Base-by-base conservation (phyloP, 805 yeast species). In the Groenewaldozyma tartarivorans region DNA sequence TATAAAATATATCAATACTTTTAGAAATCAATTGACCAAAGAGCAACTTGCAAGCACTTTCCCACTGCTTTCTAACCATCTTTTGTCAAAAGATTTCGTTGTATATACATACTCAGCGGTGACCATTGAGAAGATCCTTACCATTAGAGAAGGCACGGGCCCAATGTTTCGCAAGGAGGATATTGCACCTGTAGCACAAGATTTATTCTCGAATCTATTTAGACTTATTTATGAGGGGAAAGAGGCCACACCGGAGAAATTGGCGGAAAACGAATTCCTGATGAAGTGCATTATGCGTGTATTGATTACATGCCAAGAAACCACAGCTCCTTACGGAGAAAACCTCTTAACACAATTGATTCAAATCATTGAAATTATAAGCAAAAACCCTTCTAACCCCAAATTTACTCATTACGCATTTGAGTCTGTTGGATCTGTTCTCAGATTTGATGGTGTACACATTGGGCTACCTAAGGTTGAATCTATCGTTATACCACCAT, bases 321-420 rank as follows among this genome's bases (percentile, higher is more conserved):
- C 60, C 5, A 53, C 54, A 17, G 37, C 42, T 9, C 56, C 60
- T 3, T 60, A 57, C 39, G 60, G 61, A 3, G 53, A 47, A 3
- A 39, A 46, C 16, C 55, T 84, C n/a, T 64, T 85, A 29, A 68
- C 72, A 26, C 88, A 88, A 56, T 65, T 90, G 33, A 62, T 88
- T 35, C 66, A 71, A 39, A 82, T 92, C 36, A 68, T 88, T 37
- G 69, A 68, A 13, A 74, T 77, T 13, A 86, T 88, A 41, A 68
- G 87, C 19, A 79, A 77, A 51, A 92, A 92, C 54, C 99, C 99
- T 4, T 84, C 97, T 4, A 92, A 92, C 62, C 98, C 99, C 34
- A 76, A 80, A 52, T 92, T 92, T 55, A 75, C 87, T 4, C 98
- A 92, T 61, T 94, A 79, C 56, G 70, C 83, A 3, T 92, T 92